phyloP scores from a whole-genome alignment of 345 rosid species.

The Murraya paniculata region DNA sequence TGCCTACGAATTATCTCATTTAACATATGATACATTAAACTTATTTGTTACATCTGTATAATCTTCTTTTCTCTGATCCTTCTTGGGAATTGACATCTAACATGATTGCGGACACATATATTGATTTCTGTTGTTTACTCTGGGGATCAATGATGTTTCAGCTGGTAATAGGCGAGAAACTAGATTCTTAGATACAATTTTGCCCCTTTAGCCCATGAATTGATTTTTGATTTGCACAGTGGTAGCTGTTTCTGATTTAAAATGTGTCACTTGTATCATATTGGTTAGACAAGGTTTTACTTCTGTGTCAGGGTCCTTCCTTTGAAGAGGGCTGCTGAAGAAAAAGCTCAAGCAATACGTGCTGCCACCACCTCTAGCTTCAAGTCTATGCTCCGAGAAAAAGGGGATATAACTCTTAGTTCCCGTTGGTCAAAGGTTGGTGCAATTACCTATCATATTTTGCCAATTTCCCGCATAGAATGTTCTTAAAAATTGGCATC shows the following conservation, averaged over 20 bases:
- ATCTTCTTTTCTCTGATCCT: not conserved
- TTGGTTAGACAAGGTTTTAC: not conserved
- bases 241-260: not conserved
- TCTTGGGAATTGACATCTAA: conserved; percentile 16
- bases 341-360: conserved; percentile 72
- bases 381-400: conserved; percentile 79
- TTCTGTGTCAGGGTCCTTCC: conserved; percentile 59
- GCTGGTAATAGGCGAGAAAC: conserved; percentile 31
- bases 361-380: conserved; percentile 66
- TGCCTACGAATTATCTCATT: not conserved
- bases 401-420: conserved; percentile 55
- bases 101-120: conserved; percentile 16
- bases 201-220: conserved; percentile 26
- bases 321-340: conserved; percentile 71
- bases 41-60: conserved; percentile 6
- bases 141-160: conserved; percentile 31
- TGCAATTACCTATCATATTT: not conserved
- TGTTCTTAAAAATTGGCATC: not conserved
- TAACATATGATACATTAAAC: not conserved
- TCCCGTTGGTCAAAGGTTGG: conserved; percentile 94
- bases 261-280: not conserved
- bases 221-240: conserved; percentile 22
- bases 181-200: conserved; percentile 25
- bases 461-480: not conserved
- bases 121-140: conserved; percentile 22